Conservation (phyloP, 441 rosid genomes). For the Melastoma candidum region DNA sequence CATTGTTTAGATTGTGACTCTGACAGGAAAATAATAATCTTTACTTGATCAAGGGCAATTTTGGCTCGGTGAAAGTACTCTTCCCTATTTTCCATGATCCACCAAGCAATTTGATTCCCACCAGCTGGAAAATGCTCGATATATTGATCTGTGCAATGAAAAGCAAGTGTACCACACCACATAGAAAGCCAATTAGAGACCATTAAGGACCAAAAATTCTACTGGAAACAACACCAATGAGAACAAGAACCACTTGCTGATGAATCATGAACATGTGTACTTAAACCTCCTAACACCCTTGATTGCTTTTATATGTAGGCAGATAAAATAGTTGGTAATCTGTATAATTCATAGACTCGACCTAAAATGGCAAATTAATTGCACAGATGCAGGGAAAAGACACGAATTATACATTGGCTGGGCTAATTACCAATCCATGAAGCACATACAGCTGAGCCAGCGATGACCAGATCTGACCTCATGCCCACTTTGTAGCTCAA, state of each 20-base stretch:
- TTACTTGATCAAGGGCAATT: conserved; percentile 67
- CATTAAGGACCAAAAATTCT: background rate
- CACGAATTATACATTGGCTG: background rate
- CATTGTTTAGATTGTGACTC: conserved; percentile 80
- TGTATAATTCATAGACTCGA: too few species aligned
- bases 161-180: background rate
- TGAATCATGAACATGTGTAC: too few species aligned
- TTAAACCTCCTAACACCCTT: too few species aligned
- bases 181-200: background rate
- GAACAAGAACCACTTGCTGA: too few species aligned
- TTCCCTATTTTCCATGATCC: conserved; percentile 96
- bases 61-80: conserved; percentile 89
- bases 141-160: conserved; percentile 60
- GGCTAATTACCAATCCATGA: conserved; percentile 78
- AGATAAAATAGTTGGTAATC: too few species aligned
- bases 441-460: conserved; percentile 97
- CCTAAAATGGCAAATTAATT: background rate
- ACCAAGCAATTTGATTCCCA: conserved; percentile 93
- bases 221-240: too few species aligned
- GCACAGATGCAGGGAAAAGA: background rate
- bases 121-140: conserved; percentile 83
- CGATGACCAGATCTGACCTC: conserved; percentile 92
- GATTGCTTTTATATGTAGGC: too few species aligned
- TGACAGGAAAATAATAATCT: conserved; percentile 72
- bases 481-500: conserved; percentile 89